These are phyloP conservation scores for Fusarium sarcochroum DNA, from an alignment of 2,329 filamentous ascomycete species.

Conservation along the genomic window DNA sequence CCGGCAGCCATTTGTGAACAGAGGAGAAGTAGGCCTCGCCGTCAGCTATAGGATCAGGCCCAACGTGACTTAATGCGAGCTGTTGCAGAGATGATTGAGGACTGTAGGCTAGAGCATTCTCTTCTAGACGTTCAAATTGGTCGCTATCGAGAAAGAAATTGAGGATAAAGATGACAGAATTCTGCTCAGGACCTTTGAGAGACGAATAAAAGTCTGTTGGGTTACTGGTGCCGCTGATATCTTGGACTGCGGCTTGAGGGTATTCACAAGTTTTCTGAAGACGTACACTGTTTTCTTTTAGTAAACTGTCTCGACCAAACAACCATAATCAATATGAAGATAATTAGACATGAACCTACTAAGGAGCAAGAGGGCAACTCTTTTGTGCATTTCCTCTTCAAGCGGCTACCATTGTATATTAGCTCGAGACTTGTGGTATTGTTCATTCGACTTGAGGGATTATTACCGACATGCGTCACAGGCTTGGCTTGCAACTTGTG, in stretches of 20 bases:
- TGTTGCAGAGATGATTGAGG: neutral
- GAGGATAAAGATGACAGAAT: conserved; percentile 8
- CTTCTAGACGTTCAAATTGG: conserved; percentile 13
- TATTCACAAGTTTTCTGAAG: conserved; percentile 17
- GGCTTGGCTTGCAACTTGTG: conserved; percentile 5
- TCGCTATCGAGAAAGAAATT: conserved; percentile 34
- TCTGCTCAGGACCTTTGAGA: neutral
- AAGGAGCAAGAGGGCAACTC: conserved; percentile 37
- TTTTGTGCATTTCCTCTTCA: conserved; percentile 38
- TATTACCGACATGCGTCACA: conserved; percentile 23
- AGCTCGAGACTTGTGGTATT: neutral
- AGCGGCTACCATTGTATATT: conserved; percentile 14
- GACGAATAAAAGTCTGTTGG: neutral
- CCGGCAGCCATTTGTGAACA: conserved; percentile 33
- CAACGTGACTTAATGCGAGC: conserved; percentile 1
- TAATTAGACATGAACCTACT: conserved; percentile 5
- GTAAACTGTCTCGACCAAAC: neutral
- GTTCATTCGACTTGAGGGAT: neutral
- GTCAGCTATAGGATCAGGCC: neutral
- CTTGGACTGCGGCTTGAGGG: neutral
- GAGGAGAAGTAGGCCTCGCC: conserved; percentile 26
- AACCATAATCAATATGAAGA: neutral
- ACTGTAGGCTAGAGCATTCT: conserved; percentile 3
- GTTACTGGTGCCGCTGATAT: neutral
- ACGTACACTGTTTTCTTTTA: neutral